phyloP scores from a whole-genome alignment of 2,329 filamentous ascomycete species.

The Penicillium freii region DNA sequence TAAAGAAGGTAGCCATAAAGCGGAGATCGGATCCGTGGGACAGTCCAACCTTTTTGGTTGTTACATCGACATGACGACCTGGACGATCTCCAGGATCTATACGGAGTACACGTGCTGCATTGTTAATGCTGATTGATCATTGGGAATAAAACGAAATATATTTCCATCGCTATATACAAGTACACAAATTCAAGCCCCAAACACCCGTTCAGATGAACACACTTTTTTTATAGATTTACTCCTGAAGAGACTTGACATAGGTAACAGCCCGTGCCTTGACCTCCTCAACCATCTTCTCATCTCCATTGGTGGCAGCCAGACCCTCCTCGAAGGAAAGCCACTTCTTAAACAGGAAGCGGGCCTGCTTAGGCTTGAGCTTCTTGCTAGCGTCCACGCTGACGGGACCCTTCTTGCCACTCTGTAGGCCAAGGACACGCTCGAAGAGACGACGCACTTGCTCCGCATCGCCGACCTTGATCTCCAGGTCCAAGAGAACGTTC shows the following conservation, averaged over 20 bases:
- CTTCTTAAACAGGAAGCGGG: conserved; percentile 83
- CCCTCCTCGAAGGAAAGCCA: conserved; percentile 88
- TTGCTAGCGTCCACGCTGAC: conserved; percentile 48
- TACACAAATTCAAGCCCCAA: conserved; percentile 23
- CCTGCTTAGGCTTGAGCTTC: conserved; percentile 75
- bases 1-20: conserved; percentile 3
- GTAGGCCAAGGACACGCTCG: conserved; percentile 63
- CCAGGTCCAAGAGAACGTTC: conserved; percentile 87
- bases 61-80: neutral
- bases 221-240: conserved; percentile 22
- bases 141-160: conserved; percentile 9
- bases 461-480: conserved; percentile 61
- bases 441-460: conserved; percentile 74
- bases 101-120: neutral
- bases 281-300: conserved; percentile 66
- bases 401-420: conserved; percentile 42
- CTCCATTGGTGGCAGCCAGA: conserved; percentile 51
- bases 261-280: conserved; percentile 69
- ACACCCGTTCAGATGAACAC: conserved; percentile 20
- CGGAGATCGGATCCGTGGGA: conserved; percentile 13
- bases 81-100: too few species aligned
- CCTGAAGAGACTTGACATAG: conserved; percentile 57
- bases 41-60: neutral
- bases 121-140: neutral
- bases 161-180: conserved; percentile 21